Evolutionary conservation across 2,329 filamentous ascomycete genomes (phyloP).

Genomic region (Colletotrichum salicis): DNA sequence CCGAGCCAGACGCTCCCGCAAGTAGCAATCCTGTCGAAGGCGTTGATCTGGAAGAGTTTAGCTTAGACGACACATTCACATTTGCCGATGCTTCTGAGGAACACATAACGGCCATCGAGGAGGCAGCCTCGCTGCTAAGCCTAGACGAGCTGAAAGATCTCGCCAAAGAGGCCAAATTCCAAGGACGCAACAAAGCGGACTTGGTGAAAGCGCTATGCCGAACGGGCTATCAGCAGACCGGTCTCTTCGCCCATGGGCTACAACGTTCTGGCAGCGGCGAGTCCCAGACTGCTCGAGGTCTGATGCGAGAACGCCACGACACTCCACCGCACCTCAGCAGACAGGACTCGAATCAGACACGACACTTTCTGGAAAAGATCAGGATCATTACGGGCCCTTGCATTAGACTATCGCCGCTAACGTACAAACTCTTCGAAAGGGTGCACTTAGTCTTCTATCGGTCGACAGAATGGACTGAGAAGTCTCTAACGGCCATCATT

Average conservation of each 20-base stretch:
- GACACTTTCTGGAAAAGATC: slow-evolving; percentile 82
- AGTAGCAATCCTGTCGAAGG: slow-evolving; percentile 40
- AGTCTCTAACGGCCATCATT: slow-evolving; percentile 94
- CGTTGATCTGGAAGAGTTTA: slow-evolving; percentile 52
- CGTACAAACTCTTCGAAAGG: slow-evolving; percentile 87
- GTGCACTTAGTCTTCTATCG: slow-evolving; percentile 97
- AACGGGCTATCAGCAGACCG: slow-evolving; percentile 78
- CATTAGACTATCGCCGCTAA: slow-evolving; percentile 78
- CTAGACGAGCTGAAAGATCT: slow-evolving; percentile 87
- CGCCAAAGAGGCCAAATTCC: slow-evolving; percentile 86
- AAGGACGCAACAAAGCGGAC: slow-evolving; percentile 89
- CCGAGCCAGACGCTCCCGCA: slow-evolving; percentile 44
- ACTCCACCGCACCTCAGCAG: slow-evolving; percentile 42
- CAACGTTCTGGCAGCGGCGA: slow-evolving; percentile 71
- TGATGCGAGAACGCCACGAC: slow-evolving; percentile 42
- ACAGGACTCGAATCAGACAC: slow-evolving; percentile 70
- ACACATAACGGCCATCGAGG: slow-evolving; percentile 80
- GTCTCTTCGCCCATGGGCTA: slow-evolving; percentile 76
- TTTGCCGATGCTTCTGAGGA: slow-evolving; percentile 85
- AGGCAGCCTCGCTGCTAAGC: slow-evolving; percentile 83
- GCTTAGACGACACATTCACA: slow-evolving; percentile 69
- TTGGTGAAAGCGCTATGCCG: slow-evolving; percentile 78
- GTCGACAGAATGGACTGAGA: slow-evolving; percentile 97
- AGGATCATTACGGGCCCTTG: slow-evolving; percentile 82
- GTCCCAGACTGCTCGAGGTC: slow-evolving; percentile 59